A percentile compares a stretch with the other conserved stretches of the same genome.
These are phyloP conservation scores for Pseudozyma thailandica DNA, from an alignment of 1,284 basidiomycete species.

Conservation along the genomic window DNA sequence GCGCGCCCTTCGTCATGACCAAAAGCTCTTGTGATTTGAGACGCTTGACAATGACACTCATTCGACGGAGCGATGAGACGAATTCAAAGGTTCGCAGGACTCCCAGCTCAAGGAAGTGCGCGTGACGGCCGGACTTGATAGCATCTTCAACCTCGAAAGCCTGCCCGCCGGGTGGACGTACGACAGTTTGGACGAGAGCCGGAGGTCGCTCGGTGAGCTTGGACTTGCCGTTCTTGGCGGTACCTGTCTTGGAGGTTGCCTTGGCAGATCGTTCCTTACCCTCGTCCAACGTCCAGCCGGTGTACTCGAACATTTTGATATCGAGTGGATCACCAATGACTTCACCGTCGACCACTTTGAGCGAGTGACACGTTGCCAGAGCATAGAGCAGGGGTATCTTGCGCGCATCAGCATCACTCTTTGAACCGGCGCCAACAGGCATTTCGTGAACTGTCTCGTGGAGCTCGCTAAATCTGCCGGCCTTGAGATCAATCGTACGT, in stretches of 20 bases:
- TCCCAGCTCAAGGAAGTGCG: slow-evolving; percentile 90
- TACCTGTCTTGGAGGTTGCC: slow-evolving; percentile 57
- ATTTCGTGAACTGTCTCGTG: slow-evolving; percentile 87
- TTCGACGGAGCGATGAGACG: slow-evolving; percentile 88
- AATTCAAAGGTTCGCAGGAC: slow-evolving; percentile 98
- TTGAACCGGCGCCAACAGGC: slow-evolving; percentile 71
- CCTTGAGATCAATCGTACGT: slow-evolving; percentile 62
- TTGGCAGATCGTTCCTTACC: slow-evolving; percentile 68
- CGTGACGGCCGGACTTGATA: slow-evolving; percentile 81
- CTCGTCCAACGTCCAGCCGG: slow-evolving; percentile 95
- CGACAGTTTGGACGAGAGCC: slow-evolving; percentile 94
- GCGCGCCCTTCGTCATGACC: slow-evolving; percentile 98
- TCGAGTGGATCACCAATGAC: slow-evolving; percentile 95
- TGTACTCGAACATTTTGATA: slow-evolving; percentile 88
- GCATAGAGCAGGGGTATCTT: slow-evolving; percentile 90
- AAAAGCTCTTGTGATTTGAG: slow-evolving; percentile 93
- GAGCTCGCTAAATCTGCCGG: slow-evolving; percentile 86
- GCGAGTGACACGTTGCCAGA: slow-evolving; percentile 92
- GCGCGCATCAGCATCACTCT: slow-evolving; percentile 71
- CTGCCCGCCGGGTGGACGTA: slow-evolving; percentile 89
- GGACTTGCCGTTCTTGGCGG: slow-evolving; percentile 61
- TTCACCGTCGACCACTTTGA: slow-evolving; percentile 90
- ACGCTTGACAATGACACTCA: slow-evolving; percentile 97
- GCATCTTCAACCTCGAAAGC: slow-evolving; percentile 92
- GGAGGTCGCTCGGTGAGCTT: slow-evolving; percentile 78